Evolutionary conservation across 352 stramenopile species (phyloP).

Genomic region (Globisporangium cederbergense): DNA sequence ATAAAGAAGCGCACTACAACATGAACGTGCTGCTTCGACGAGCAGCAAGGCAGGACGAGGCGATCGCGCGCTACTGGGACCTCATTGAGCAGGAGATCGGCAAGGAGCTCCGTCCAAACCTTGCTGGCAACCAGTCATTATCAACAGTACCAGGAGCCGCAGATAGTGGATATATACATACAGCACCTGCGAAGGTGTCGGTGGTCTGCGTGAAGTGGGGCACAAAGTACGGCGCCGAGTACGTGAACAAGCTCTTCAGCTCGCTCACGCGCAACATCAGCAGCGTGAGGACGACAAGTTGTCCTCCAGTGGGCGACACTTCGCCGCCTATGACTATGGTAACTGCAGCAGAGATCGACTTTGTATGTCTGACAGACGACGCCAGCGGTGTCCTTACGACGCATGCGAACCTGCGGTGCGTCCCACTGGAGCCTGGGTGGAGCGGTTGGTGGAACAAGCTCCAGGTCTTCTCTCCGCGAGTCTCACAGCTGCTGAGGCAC

Average conservation of each 20-base stretch:
- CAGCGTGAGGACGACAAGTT: neutral
- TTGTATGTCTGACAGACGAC: slow-evolving; percentile 77
- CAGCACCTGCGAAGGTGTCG: slow-evolving; percentile 19
- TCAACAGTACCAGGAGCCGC: slow-evolving; percentile 91
- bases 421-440: slow-evolving; percentile 32
- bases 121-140: neutral
- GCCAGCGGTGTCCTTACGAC: slow-evolving; percentile 26
- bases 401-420: slow-evolving; percentile 22
- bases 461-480: slow-evolving; percentile 44
- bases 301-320: neutral
- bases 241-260: slow-evolving; percentile 73
- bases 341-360: slow-evolving; percentile 22
- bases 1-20: slow-evolving; percentile 54
- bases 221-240: slow-evolving; percentile 75
- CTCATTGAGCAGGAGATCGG: slow-evolving; percentile 87
- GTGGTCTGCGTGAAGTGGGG: slow-evolving; percentile 87
- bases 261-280: slow-evolving; percentile 33
- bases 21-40: slow-evolving; percentile 59
- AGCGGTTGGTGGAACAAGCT: slow-evolving; percentile 84
- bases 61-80: slow-evolving; percentile 39
- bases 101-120: slow-evolving; percentile 15
- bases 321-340: too few relatives aligned
- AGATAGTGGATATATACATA: slow-evolving; percentile 91
- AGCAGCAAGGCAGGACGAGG: slow-evolving; percentile 40
- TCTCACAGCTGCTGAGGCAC: slow-evolving; percentile 13